phyloP scores from a whole-genome alignment of 1,284 basidiomycete genomes.

The Somion occarium region DNA sequence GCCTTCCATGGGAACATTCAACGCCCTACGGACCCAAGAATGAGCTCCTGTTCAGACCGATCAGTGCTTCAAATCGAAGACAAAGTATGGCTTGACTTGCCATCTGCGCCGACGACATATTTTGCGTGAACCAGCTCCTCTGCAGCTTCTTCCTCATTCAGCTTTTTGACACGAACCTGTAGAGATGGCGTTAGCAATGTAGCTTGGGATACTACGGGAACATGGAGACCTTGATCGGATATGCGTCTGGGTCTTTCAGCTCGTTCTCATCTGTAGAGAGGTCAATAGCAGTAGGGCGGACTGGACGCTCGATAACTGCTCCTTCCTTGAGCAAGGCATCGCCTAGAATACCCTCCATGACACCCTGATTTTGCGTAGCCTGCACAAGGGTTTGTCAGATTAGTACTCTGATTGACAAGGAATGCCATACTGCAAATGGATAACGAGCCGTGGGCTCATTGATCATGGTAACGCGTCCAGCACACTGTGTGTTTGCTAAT shows the following conservation, averaged over 20 bases:
- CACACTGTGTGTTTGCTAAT: too few species aligned
- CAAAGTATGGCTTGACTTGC: too few species aligned
- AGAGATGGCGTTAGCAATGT: too few species aligned
- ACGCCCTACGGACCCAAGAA: conserved; percentile 70
- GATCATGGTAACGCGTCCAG: too few species aligned
- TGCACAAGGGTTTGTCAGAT: too few species aligned
- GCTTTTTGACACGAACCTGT: too few species aligned
- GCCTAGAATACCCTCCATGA: conserved; percentile 58
- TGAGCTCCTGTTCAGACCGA: too few species aligned
- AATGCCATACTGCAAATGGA: conserved; percentile 68
- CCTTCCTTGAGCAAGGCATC: conserved; percentile 48
- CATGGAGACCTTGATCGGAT: conserved; percentile 58
- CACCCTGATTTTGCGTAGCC: conserved; percentile 9
- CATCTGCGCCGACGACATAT: conserved; percentile 53
- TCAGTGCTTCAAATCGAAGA: too few species aligned
- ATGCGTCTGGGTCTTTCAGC: conserved; percentile 36
- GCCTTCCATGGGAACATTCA: conserved; percentile 70
- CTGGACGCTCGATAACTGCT: conserved; percentile 49
- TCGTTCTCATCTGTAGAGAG: conserved; percentile 36
- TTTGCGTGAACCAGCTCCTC: conserved; percentile 45
- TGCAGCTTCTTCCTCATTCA: conserved; percentile 23
- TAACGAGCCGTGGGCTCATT: conserved; percentile 55
- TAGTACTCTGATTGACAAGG: too few species aligned
- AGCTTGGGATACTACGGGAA: too few species aligned
- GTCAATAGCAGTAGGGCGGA: conserved; percentile 45